phyloP scores from a whole-genome alignment of 805 yeast species.

The Lachancea sp. region DNA sequence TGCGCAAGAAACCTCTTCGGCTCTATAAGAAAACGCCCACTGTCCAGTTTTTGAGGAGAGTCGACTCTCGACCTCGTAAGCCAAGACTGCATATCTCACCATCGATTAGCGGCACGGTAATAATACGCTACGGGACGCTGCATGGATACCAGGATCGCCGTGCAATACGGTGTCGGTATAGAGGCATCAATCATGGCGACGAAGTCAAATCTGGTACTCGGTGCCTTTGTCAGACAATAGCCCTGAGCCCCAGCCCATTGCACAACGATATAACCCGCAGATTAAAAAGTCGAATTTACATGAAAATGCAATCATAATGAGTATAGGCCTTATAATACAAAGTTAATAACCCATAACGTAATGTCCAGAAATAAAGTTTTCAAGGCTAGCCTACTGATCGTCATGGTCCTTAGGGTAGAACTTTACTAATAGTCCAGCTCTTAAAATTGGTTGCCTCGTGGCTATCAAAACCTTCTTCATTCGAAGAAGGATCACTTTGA shows the following conservation, averaged over 20 bases:
- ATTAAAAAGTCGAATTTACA: not conserved
- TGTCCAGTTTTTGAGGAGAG: constrained; percentile 4
- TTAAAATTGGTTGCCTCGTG: constrained; percentile 19
- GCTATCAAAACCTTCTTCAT: constrained; percentile 5
- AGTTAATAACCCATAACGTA: not conserved
- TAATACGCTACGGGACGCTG: constrained; percentile 19
- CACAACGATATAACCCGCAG: constrained; percentile 7
- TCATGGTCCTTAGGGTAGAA: constrained; percentile 11
- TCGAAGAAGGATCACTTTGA: not conserved
- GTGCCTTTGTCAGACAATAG: constrained; percentile 16
- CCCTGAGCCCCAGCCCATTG: constrained; percentile 21
- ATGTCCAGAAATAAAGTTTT: too few species aligned
- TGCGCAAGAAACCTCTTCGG: not conserved
- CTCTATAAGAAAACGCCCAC: constrained; percentile 7
- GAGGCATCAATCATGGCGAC: constrained; percentile 18
- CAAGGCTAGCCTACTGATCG: too few species aligned
- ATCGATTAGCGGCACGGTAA: not conserved
- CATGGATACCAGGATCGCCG: constrained; percentile 19
- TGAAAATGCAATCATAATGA: constrained; percentile 1
- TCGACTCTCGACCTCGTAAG: constrained; percentile 4
- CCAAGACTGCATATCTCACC: constrained; percentile 3
- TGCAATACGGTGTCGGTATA: constrained; percentile 16
- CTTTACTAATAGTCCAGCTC: constrained; percentile 24
- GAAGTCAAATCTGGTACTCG: constrained; percentile 12
- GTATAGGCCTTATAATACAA: not conserved